Evolutionary conservation across 2,329 filamentous ascomycete species (phyloP).

Genomic region (Fusarium sp.): DNA sequence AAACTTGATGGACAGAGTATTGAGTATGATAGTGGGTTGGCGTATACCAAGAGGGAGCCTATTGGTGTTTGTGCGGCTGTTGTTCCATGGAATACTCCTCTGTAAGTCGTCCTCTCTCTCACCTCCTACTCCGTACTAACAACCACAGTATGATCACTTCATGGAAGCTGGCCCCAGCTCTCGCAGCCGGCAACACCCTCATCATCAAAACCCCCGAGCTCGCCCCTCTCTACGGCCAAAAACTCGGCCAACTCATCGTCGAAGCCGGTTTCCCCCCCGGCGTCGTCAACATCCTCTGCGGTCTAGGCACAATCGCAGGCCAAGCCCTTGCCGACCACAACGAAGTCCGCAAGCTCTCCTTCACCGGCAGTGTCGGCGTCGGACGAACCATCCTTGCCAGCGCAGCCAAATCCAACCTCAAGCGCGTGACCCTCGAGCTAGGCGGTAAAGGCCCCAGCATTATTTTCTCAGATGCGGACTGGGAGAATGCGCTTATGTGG

Average conservation of each 20-base stretch:
- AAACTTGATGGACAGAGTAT: conserved; percentile 86
- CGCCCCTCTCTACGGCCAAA: conserved; percentile 70
- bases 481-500: conserved; percentile 71
- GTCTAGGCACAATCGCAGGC: conserved; percentile 74
- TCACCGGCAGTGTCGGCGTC: conserved; percentile 77
- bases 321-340: conserved; percentile 73
- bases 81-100: conserved; percentile 82
- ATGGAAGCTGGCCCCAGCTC: conserved; percentile 73
- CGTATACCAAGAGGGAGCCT: conserved; percentile 82
- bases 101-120: no score
- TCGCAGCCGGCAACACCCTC: conserved; percentile 71
- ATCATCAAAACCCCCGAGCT: conserved; percentile 73
- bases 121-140: no score
- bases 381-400: conserved; percentile 79
- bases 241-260: conserved; percentile 72
- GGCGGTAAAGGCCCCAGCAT: conserved; percentile 75
- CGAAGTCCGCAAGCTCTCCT: conserved; percentile 78
- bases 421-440: conserved; percentile 81
- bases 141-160: conserved; percentile 27
- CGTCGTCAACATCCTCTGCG: conserved; percentile 79
- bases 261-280: conserved; percentile 81
- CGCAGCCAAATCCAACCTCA: conserved; percentile 77
- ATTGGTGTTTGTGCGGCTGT: conserved; percentile 77
- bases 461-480: conserved; percentile 70
- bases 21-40: conserved; percentile 75